These are phyloP conservation scores for Cephaloascus albidus DNA, from an alignment of 805 yeast genomes.

Conservation along the genomic window DNA sequence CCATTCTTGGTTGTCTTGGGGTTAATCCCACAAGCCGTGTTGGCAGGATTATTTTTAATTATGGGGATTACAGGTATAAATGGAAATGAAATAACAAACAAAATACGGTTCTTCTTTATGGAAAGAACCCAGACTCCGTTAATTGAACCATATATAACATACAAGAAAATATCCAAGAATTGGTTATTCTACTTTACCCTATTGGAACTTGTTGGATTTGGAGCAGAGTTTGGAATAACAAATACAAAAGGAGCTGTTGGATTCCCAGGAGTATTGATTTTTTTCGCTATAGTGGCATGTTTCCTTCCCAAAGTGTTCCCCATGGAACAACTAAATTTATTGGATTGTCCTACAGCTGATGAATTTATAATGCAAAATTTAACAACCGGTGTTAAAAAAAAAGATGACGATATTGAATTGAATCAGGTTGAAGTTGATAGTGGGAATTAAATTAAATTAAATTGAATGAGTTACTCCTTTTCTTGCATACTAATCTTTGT, in stretches of 20 bases:
- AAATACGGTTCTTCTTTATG: conserved; percentile 52
- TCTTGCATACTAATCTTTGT: too few species aligned
- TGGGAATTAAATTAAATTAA: too few species aligned
- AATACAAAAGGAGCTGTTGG: conserved; percentile 89
- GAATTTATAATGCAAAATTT: conserved; percentile 43
- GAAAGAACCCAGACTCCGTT: conserved; percentile 38
- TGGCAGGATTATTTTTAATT: conserved; percentile 86
- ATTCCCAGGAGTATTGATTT: conserved; percentile 77
- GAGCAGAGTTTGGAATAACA: conserved; percentile 77
- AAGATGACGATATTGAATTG: neutral
- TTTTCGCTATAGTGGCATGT: conserved; percentile 58
- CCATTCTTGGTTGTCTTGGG: conserved; percentile 79
- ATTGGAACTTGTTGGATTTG: conserved; percentile 59
- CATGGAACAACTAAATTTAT: conserved; percentile 40
- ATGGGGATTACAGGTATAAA: conserved; percentile 84
- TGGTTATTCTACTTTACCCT: conserved; percentile 47
- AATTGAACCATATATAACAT: conserved; percentile 6
- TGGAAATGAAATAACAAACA: conserved; percentile 52
- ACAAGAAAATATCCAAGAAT: conserved; percentile 24
- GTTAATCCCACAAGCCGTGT: conserved; percentile 83
- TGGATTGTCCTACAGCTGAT: conserved; percentile 63
- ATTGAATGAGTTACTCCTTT: too few species aligned
- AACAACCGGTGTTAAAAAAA: conserved; percentile 16
- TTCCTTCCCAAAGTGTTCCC: conserved; percentile 59
- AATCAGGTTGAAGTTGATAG: neutral